These are phyloP conservation scores for Lecanicillium sp. DNA, from an alignment of 2,329 filamentous ascomycete species.

Conservation along the genomic window DNA sequence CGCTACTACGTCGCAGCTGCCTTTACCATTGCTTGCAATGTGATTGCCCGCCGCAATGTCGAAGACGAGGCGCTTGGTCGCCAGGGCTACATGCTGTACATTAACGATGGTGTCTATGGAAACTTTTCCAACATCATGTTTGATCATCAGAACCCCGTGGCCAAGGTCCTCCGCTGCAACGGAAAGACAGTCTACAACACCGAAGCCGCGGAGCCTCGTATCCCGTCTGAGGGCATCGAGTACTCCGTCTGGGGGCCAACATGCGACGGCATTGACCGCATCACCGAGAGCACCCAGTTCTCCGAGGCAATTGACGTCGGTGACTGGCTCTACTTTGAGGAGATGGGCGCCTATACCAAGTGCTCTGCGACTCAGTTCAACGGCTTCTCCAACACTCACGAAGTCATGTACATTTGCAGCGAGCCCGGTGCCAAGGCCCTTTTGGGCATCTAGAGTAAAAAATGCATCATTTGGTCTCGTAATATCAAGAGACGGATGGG, in stretches of 20 bases:
- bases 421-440: constrained; percentile 79
- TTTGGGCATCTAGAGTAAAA: constrained; percentile 34
- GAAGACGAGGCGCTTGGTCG: constrained; percentile 56
- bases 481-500: too few species aligned
- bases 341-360: constrained; percentile 98
- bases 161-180: constrained; percentile 65
- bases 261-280: constrained; percentile 95
- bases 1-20: constrained; percentile 92
- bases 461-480: not conserved
- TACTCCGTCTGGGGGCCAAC: constrained; percentile 99
- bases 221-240: constrained; percentile 49
- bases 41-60: constrained; percentile 90
- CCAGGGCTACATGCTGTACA: constrained; percentile 88
- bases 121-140: constrained; percentile 99
- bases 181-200: constrained; percentile 51
- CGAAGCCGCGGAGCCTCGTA: constrained; percentile 36
- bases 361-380: constrained; percentile 98
- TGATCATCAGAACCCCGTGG: constrained; percentile 87
- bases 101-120: constrained; percentile 96
- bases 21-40: constrained; percentile 90
- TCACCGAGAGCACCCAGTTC: constrained; percentile 73
- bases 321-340: constrained; percentile 97
- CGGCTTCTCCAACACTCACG: constrained; percentile 86
- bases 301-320: constrained; percentile 75
- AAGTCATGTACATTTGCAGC: constrained; percentile 90